phyloP scores from a whole-genome alignment of 164 flowering plant species.

The Pachysandra terminalis region DNA sequence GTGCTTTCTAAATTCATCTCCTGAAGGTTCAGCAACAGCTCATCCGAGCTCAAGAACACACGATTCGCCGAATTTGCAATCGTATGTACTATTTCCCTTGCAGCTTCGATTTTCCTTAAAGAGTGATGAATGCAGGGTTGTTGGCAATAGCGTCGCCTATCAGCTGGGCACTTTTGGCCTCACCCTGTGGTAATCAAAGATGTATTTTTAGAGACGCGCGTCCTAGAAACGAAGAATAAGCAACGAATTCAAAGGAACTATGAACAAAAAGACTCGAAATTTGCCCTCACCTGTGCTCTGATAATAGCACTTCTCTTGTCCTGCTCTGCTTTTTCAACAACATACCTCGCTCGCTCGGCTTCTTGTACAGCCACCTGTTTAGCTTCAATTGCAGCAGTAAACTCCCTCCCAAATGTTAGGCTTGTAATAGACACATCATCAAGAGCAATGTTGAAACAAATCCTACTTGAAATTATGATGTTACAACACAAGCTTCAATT shows the following conservation, averaged over 20 bases:
- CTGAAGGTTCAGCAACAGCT: conserved; percentile 49
- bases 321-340: conserved; percentile 68
- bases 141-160: conserved; percentile 58
- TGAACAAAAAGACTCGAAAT: background rate
- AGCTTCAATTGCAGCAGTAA: conserved; percentile 60
- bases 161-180: conserved; percentile 62
- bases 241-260: background rate
- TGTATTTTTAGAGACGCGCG: background rate
- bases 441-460: conserved; percentile 48
- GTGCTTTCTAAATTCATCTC: conserved; percentile 28
- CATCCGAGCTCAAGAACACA: conserved; percentile 40
- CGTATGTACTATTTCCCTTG: conserved; percentile 44
- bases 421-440: conserved; percentile 63
- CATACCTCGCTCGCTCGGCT: conserved; percentile 58
- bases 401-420: conserved; percentile 54
- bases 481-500: conserved; percentile 20
- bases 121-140: conserved; percentile 56
- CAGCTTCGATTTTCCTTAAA: conserved; percentile 48
- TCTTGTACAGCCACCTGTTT: conserved; percentile 65
- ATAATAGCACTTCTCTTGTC: conserved; percentile 59
- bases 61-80: conserved; percentile 38
- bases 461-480: conserved; percentile 46
- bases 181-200: conserved; percentile 38
- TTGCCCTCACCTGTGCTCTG: conserved; percentile 52
- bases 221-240: background rate